Evolutionary conservation across 2,329 filamentous ascomycete genomes (phyloP), one percentile per base, ranked within the genome.

Genomic region (Aotearoamyces nothofagi): DNA sequence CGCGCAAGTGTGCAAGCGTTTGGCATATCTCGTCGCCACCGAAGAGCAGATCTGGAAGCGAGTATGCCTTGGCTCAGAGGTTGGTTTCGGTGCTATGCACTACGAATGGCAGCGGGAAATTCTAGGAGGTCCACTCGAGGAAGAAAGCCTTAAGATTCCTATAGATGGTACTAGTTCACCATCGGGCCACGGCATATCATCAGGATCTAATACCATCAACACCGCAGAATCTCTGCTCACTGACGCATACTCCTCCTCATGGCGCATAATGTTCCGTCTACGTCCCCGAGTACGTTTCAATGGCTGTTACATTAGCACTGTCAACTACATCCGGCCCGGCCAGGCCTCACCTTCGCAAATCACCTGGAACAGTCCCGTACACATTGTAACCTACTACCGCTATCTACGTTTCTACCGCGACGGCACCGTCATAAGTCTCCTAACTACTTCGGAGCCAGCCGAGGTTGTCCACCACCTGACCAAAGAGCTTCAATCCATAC

Each of bases 301-400:
- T 45, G 90, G 90, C 15, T 79, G 83, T 54, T 98, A 98, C 57
- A 96, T 98, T 53, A 82, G 75, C 52, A 96, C 87, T 0, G 84
- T 93, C 34, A 96, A 96, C 57, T 98, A 98, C 55, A 73, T 82
- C 27, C 79, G 90, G 14, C 61, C 82, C 0, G 90, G 90, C 17
- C 78, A 78, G 34, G 65, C 75, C 8, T 75, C 72, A 3, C 65
- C 69, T 12, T 77, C 74, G 38, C 74, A 73, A 31, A 57, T 78
- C 11, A 77, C 79, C 1, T 93, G 86, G 82, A 60, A 61, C 25
- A 77, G 69, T 14, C 86, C 86, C 6, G 78, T 96, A 19, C 84
- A 92, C 50, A 92, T 96, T 33, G 84, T 98, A 27, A 98, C 90
- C 1, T 98, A 96, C 57, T 98, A 92, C 57, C 82, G 90, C 33